phyloP scores from a whole-genome alignment of 2,329 filamentous ascomycete genomes.

The Pseudocercospora vitis region DNA sequence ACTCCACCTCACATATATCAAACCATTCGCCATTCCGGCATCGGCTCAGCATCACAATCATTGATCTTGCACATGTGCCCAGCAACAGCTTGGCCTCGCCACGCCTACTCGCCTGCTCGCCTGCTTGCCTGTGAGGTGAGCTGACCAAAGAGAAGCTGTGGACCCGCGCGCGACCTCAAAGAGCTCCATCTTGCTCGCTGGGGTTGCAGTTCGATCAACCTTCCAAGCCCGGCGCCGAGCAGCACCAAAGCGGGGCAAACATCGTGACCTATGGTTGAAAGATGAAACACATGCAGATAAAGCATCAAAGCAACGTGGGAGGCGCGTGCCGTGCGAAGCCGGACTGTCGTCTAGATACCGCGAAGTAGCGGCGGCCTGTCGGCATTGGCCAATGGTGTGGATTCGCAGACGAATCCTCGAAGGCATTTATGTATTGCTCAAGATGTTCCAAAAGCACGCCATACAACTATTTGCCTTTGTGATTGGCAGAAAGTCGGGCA shows the following conservation, averaged over 20 bases:
- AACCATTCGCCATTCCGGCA: constrained; percentile 25
- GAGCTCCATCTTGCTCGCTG: constrained; percentile 13
- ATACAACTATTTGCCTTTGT: neutral
- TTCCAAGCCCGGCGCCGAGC: constrained; percentile 8
- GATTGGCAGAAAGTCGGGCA: neutral
- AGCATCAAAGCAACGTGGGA: constrained; percentile 16
- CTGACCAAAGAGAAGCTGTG: constrained; percentile 1
- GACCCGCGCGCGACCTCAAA: neutral
- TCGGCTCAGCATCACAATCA: constrained; percentile 18
- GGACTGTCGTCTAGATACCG: constrained; percentile 12
- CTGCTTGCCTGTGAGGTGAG: constrained; percentile 22
- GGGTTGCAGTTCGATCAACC: neutral
- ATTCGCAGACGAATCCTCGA: neutral
- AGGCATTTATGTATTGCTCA: neutral
- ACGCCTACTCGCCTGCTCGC: too few species aligned
- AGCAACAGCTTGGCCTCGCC: constrained; percentile 13
- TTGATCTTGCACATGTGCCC: constrained; percentile 15
- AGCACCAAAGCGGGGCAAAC: constrained; percentile 17
- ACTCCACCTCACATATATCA: constrained; percentile 19
- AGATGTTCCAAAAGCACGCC: constrained; percentile 6
- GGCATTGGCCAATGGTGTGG: neutral
- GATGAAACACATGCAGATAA: neutral
- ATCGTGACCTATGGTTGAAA: constrained; percentile 6
- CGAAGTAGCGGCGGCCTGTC: constrained; percentile 1
- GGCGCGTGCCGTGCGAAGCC: constrained; percentile 14